Evolutionary conservation across 371 early-diverging fungal genomes (phyloP).

Genomic region (Zopfochytrium polystomum): DNA sequence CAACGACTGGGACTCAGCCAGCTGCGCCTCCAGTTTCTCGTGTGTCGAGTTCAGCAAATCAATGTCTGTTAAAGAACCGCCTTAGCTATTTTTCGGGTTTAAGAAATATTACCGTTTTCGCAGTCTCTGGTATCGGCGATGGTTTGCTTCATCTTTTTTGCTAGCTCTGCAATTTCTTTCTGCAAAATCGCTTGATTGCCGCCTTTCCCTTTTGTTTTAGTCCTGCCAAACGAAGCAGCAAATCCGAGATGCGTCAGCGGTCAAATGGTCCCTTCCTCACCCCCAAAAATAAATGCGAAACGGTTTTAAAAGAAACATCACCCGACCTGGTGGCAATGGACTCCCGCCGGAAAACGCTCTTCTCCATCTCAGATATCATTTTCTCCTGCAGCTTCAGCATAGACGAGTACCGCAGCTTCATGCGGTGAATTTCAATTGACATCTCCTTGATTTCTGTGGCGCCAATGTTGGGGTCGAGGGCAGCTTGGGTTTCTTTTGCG

Average conservation of each 20-base stretch:
- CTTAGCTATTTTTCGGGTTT: background rate
- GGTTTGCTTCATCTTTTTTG: slow-evolving; percentile 41
- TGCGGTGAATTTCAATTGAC: slow-evolving; percentile 57
- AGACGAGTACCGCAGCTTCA: slow-evolving; percentile 52
- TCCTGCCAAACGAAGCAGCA: background rate
- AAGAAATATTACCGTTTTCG: slow-evolving; percentile 29
- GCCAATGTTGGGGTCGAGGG: slow-evolving; percentile 57
- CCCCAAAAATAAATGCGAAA: no score
- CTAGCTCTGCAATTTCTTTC: slow-evolving; percentile 49
- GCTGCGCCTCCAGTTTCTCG: slow-evolving; percentile 24
- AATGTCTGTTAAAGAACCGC: slow-evolving; percentile 24
- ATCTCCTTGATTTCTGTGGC: slow-evolving; percentile 57
- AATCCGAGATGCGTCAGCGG: background rate
- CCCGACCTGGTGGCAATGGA: slow-evolving; percentile 42
- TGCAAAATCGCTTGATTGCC: slow-evolving; percentile 43
- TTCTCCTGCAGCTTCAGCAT: slow-evolving; percentile 58
- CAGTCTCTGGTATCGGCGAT: slow-evolving; percentile 46
- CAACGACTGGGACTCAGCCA: slow-evolving; percentile 30
- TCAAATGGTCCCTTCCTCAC: no score
- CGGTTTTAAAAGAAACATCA: no score
- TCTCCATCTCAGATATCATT: slow-evolving; percentile 60
- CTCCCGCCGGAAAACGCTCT: slow-evolving; percentile 50
- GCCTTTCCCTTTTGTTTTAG: slow-evolving; percentile 45
- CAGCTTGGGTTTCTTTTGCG: slow-evolving; percentile 59
- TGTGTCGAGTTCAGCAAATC: slow-evolving; percentile 29